Conservation (phyloP, 2,329 filamentous ascomycete genomes). For the Aspergillus costaricaensis region DNA sequence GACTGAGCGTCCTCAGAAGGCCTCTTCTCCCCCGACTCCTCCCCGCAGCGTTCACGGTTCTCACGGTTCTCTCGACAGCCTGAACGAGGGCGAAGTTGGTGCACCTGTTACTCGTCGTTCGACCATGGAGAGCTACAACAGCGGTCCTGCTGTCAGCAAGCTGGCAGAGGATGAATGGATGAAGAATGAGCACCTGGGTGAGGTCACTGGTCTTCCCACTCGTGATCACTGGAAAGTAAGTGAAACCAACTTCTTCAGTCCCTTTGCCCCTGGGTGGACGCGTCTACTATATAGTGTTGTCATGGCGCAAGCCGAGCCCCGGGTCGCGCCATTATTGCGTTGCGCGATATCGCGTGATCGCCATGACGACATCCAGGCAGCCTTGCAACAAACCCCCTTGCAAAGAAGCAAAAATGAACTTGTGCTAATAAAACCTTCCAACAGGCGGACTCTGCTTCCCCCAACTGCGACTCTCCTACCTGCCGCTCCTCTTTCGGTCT, state of each 20-base stretch:
- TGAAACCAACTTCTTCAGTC: background rate
- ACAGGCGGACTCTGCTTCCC: constrained; percentile 60
- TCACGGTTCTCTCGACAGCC: constrained; percentile 56
- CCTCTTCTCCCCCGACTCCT: constrained; percentile 47
- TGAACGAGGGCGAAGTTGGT: constrained; percentile 39
- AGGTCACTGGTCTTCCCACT: constrained; percentile 61
- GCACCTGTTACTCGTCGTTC: constrained; percentile 41
- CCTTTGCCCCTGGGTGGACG: background rate
- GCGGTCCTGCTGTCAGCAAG: constrained; percentile 43
- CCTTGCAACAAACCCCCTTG: background rate
- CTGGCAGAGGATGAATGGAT: constrained; percentile 56
- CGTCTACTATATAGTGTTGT: constrained; percentile 23
- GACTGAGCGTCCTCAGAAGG: constrained; percentile 55
- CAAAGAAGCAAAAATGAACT: background rate
- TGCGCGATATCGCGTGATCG: constrained; percentile 30
- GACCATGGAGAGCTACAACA: constrained; percentile 45
- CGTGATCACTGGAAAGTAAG: constrained; percentile 67
- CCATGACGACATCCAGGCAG: constrained; percentile 12
- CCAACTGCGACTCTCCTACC: constrained; percentile 58
- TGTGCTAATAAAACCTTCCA: constrained; percentile 18
- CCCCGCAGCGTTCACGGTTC: constrained; percentile 58
- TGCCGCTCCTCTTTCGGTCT: constrained; percentile 62
- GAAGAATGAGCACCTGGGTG: constrained; percentile 54
- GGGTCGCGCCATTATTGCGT: constrained; percentile 29
- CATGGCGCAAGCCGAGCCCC: constrained; percentile 24